These are phyloP conservation scores for Penicillium sp. DNA, from an alignment of 2,329 filamentous ascomycete species.

Conservation along the genomic window DNA sequence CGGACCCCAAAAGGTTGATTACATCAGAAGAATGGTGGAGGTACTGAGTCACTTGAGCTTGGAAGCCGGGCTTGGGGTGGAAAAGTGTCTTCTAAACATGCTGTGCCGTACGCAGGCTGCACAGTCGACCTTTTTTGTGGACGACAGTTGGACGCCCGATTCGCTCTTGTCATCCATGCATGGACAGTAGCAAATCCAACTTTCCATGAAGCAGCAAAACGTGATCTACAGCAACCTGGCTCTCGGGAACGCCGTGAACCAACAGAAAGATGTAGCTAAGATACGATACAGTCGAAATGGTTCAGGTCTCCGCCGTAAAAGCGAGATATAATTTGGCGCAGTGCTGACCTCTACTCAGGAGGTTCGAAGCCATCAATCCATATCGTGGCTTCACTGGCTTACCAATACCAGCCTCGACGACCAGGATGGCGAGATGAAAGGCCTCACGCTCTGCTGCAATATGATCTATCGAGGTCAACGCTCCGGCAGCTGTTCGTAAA, in stretches of 20 bases:
- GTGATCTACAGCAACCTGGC: not conserved
- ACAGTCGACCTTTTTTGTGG: slow-evolving; percentile 2
- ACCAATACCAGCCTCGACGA: too few relatives aligned
- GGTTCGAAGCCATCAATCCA: slow-evolving; percentile 44
- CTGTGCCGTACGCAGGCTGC: slow-evolving; percentile 11
- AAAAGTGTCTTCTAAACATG: slow-evolving; percentile 24
- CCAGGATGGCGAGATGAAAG: slow-evolving; percentile 51
- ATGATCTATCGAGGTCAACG: slow-evolving; percentile 56
- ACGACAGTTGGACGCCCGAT: slow-evolving; percentile 22
- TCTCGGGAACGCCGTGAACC: not conserved
- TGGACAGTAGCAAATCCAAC: slow-evolving; percentile 7
- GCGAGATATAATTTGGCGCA: not conserved
- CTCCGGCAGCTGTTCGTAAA: slow-evolving; percentile 44
- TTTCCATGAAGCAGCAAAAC: not conserved
- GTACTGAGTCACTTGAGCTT: slow-evolving; percentile 18
- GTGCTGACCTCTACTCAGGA: not conserved
- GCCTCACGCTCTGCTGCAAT: slow-evolving; percentile 52
- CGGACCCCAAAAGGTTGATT: not conserved
- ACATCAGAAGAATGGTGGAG: slow-evolving; percentile 3
- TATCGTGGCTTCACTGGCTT: slow-evolving; percentile 41
- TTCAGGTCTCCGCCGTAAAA: not conserved
- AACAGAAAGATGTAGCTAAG: not conserved
- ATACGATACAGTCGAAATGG: not conserved
- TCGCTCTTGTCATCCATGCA: slow-evolving; percentile 24
- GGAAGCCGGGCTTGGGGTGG: slow-evolving; percentile 24